Conservation (phyloP, 164 flowering plant genomes). For the Saururus chinensis region DNA sequence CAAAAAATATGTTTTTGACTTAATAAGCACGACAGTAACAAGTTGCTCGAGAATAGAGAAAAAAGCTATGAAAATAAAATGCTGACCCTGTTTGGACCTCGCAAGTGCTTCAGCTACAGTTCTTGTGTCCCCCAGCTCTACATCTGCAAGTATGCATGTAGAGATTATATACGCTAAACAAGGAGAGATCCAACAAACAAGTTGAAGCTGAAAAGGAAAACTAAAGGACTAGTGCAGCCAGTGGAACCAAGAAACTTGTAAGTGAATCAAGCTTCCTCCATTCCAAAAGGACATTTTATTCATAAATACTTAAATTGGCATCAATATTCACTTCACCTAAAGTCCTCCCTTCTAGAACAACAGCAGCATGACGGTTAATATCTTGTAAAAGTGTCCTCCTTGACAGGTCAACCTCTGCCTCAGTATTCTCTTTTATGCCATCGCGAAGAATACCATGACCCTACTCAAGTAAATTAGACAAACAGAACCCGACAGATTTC, state of each 20-base stretch:
- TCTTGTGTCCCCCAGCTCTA: conserved; percentile 60
- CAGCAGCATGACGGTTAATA: conserved; percentile 90
- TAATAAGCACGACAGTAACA: too few relatives aligned
- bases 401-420: conserved; percentile 50
- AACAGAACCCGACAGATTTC: neutral
- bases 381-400: conserved; percentile 69
- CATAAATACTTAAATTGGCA: neutral
- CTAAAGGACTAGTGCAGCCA: too few relatives aligned
- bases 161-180: neutral
- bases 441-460: conserved; percentile 82
- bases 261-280: too few relatives aligned
- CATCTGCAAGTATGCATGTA: conserved; percentile 28
- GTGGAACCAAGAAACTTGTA: too few relatives aligned
- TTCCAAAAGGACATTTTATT: too few relatives aligned
- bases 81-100: conserved; percentile 62
- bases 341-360: conserved; percentile 90
- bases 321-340: conserved; percentile 28
- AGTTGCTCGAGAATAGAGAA: neutral
- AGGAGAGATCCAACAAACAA: too few relatives aligned
- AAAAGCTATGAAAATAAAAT: neutral
- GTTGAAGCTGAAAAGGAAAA: too few relatives aligned
- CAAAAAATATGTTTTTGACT: too few relatives aligned
- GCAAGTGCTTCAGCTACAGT: conserved; percentile 89
- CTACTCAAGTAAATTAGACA: conserved; percentile 18
- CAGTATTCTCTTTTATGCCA: conserved; percentile 51